Base-by-base conservation (phyloP, 805 yeast genomes). In the Starmerella sirachaensis region DNA sequence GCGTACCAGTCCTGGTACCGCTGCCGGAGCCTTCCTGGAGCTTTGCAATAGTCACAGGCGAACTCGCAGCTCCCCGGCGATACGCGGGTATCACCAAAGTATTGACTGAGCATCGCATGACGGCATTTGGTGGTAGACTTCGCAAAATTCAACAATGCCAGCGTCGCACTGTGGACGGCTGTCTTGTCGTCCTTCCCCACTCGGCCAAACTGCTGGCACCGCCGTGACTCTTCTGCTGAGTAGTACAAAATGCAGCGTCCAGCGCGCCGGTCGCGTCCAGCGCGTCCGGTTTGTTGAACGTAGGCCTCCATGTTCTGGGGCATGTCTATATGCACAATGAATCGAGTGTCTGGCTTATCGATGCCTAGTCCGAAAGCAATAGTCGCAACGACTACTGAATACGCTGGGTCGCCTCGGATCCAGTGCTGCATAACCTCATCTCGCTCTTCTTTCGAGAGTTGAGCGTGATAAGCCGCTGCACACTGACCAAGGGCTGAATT, bases 331-430 rank as follows among this genome's bases (percentile, higher is more conserved):
- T 91, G 98, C 29, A 83, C 74, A 3, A 91, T 97, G 62, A 69
- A 86, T 32, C 98, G 65, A 10, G 91, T 98, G 59, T 91, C 93
- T 0, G 95, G 81, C 57, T 91, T 91, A 60, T 91, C 98, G 40
- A 91, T 88, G 33, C 98, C 98, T 98, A 91, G 91, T 19, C 98
- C 98, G 66, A 91, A 91, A 0, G 98, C 98, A 51, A 91, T 80
- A 0, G 98, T 91, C 0, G 98, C 98, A 62, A 96, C 88, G 11
- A 91, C 85, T 1, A 86, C 76, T 54, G 78, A 79, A 18, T 74
- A 61, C 5, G 26, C 18, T 6, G 41, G 46, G 18, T 61, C 58
- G 37, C 80, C 78, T 1, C 59, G 54, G 54, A 88, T 95, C 98
- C 98, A 91, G 19, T 62, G 63, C 13, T 61, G 60, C 59, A 91